Evolutionary conservation across 225 moss, liverwort and hornwort genomes (phyloP).

Genomic region (Straminergon stramineum): DNA sequence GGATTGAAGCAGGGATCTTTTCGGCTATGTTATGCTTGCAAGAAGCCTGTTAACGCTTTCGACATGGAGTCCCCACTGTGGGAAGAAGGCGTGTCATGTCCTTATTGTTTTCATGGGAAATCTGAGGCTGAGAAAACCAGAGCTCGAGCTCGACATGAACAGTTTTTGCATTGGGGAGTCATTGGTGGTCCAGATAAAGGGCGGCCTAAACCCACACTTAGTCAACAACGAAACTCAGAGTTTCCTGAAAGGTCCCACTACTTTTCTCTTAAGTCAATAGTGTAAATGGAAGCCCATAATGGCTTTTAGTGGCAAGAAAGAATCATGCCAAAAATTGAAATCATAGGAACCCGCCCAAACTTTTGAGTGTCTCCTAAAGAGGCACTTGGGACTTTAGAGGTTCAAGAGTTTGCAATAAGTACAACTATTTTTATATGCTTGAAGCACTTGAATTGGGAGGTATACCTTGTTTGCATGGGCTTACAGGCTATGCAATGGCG

Average conservation of each 20-base stretch:
- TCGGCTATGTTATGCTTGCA: conserved; percentile 83
- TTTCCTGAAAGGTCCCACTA: conserved; percentile 31
- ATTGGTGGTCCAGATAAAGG: conserved; percentile 80
- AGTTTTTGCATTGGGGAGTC: conserved; percentile 58
- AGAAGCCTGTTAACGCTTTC: conserved; percentile 67
- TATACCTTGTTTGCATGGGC: too few relatives aligned
- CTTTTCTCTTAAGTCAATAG: conserved; percentile 22
- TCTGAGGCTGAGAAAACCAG: conserved; percentile 63
- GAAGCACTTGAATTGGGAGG: background rate
- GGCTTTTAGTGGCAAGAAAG: background rate
- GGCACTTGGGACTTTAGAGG: background rate
- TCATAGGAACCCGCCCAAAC: background rate
- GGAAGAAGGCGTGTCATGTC: conserved; percentile 93
- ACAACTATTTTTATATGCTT: background rate
- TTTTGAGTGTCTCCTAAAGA: background rate
- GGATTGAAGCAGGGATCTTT: conserved; percentile 69
- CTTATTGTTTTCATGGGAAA: conserved; percentile 59
- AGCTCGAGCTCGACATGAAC: conserved; percentile 81
- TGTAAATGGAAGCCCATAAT: background rate
- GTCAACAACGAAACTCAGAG: conserved; percentile 13
- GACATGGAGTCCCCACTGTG: conserved; percentile 60
- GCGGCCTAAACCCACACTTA: conserved; percentile 12
- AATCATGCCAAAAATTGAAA: background rate
- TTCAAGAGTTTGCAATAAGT: background rate
- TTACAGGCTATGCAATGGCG: too few relatives aligned